Base-by-base conservation (phyloP, 768 basidiomycete species). In the Clitopilus hobsonii region DNA sequence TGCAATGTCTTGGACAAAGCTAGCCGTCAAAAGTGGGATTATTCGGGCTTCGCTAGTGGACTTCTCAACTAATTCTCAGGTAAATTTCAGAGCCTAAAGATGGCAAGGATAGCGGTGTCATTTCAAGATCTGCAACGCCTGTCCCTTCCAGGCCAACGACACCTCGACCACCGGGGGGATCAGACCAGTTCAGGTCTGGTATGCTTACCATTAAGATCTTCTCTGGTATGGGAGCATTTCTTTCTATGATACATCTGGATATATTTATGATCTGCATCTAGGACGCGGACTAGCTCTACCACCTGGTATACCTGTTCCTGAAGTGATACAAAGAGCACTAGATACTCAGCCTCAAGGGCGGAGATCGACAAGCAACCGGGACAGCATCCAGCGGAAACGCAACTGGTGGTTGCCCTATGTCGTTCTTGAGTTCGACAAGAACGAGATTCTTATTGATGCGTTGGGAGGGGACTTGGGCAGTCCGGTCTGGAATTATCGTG, bases 341-440 rank as follows among this genome's bases (percentile, higher is more conserved):
- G 83, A 85, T 55, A 76, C 81, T 16, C 73, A 79, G 5, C 81
- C 82, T 3, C 72, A 81, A 6, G 66, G 76, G 11, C 75, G 84
- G 49, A 76, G 75, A 47, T 81, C 83, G 6, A 80, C 82, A 5
- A 86, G 84, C 69, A 88, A 91, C 68, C 82, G 95, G 45, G 96
- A 98, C 63, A 94, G 91, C 65, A 74, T 95, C 68, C 94, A 96
- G 68, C 81, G 97, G 60, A 92, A 87, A 70, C 92, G 94, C 56
- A 89, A 86, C 71, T 94, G 92, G 93, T 94, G 90, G 91, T 80
- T 99, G 29, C 97, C 97, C 25, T 98, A 90, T 62, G 90, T 98
- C 67, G 97, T 98, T 38, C 86, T 99, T 61, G 95, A 98, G 73
- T 96, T 95, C 75, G 91, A 94, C 74, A 94, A 93, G 79, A 98